Evolutionary conservation across 345 rosid genomes (phyloP).

Genomic region (Raphanus raphanistrum): DNA sequence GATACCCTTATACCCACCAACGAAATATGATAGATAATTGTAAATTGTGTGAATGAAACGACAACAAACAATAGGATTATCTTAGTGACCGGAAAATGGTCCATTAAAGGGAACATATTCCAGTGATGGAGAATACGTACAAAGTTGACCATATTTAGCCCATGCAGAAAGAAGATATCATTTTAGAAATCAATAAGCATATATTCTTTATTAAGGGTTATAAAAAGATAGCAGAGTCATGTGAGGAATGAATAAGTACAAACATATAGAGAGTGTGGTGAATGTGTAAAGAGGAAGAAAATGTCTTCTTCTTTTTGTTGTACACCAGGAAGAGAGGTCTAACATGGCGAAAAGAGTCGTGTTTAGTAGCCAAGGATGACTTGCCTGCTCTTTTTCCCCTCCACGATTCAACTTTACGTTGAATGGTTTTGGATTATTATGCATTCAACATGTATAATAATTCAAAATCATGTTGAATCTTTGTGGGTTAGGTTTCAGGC

Average conservation of each 20-base stretch:
- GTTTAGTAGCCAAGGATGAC: slow-evolving; percentile 45
- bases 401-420: slow-evolving; percentile 19
- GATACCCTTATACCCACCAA: background rate
- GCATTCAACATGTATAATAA: slow-evolving; percentile 12
- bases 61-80: background rate
- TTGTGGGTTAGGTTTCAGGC: slow-evolving; percentile 36
- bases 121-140: background rate
- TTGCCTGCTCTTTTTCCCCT: slow-evolving; percentile 39
- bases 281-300: background rate
- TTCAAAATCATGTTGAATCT: slow-evolving; percentile 25
- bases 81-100: slow-evolving; percentile 11
- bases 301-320: too few species aligned
- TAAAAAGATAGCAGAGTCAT: slow-evolving; percentile 27
- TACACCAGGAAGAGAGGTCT: slow-evolving; percentile 16
- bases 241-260: background rate
- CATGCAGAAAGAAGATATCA: slow-evolving; percentile 18
- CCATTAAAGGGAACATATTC: slow-evolving; percentile 33
- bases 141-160: slow-evolving; percentile 34
- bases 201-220: slow-evolving; percentile 32
- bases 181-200: slow-evolving; percentile 20
- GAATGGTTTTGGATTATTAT: slow-evolving; percentile 18
- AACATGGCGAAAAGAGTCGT: slow-evolving; percentile 32
- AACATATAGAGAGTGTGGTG: slow-evolving; percentile 1
- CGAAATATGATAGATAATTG: background rate
- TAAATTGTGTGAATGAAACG: background rate